Conservation (phyloP, 495 filamentous ascomycete species). For the Haplographium delicatum region DNA sequence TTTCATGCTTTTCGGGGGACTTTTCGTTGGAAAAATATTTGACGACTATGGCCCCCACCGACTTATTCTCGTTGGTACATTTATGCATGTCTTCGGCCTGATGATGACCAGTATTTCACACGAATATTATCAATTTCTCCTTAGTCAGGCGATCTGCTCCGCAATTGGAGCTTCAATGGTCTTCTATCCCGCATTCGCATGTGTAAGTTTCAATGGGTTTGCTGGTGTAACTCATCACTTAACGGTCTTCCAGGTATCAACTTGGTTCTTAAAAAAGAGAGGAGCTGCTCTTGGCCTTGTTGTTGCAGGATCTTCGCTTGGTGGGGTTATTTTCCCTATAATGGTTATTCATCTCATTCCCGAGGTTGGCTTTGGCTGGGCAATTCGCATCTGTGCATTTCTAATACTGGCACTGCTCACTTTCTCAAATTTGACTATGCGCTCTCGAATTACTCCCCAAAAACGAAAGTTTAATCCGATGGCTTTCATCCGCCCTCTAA, state of each 20-base stretch:
- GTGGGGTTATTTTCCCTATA: conserved; percentile 61
- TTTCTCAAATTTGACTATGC: neutral
- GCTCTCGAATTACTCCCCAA: neutral
- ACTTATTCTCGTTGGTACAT: conserved; percentile 53
- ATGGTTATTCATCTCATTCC: conserved; percentile 56
- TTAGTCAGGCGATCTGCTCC: conserved; percentile 47
- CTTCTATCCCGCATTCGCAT: conserved; percentile 29
- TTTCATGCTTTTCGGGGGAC: conserved; percentile 22
- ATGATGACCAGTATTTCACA: conserved; percentile 61
- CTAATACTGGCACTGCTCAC: conserved; percentile 56
- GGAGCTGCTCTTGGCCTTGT: conserved; percentile 53
- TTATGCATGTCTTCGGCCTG: conserved; percentile 60
- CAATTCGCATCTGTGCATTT: conserved; percentile 57
- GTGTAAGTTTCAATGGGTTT: too few relatives aligned
- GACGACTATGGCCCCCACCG: conserved; percentile 67
- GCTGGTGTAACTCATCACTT: neutral
- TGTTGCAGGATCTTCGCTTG: neutral
- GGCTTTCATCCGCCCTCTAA: neutral
- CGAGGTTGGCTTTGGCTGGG: conserved; percentile 61
- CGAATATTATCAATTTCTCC: conserved; percentile 58
- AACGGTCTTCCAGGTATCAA: conserved; percentile 18
- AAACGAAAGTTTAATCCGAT: neutral
- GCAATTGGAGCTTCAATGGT: conserved; percentile 60
- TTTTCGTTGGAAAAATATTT: conserved; percentile 59
- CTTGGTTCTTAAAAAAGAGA: conserved; percentile 60